A percentile compares a stretch with the other conserved stretches of the same genome.
Evolutionary conservation across 2,329 filamentous ascomycete genomes (phyloP).

Genomic region (Diaporthe citrichinensis): DNA sequence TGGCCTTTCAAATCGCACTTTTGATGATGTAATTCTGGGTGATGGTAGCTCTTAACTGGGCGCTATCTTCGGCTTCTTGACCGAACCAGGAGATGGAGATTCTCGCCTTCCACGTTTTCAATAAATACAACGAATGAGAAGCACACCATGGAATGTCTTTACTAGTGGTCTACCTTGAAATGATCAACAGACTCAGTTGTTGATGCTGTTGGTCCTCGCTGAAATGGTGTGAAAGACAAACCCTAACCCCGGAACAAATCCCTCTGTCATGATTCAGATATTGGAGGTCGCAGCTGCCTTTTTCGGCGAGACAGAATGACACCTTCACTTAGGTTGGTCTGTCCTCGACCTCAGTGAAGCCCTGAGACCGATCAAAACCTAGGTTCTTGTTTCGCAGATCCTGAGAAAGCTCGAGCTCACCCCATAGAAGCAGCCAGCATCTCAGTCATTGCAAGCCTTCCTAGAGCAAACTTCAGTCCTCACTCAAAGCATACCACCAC

Average conservation of each 20-base stretch:
- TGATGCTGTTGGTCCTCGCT: neutral
- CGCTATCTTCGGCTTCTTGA: too few species aligned
- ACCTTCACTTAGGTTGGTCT: neutral
- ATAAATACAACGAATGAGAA: neutral
- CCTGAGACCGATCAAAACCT: neutral
- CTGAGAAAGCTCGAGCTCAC: neutral
- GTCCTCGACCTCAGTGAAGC: neutral
- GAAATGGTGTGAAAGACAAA: neutral
- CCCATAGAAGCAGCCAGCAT: neutral
- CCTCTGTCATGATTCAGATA: neutral
- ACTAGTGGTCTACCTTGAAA: neutral
- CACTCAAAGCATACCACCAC: too few species aligned
- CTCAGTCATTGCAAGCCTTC: neutral
- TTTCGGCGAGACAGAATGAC: slow-evolving; percentile 12
- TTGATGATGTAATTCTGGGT: neutral
- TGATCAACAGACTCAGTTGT: neutral
- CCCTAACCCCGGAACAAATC: slow-evolving; percentile 18
- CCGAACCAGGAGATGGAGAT: too few species aligned
- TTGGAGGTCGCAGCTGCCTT: slow-evolving; percentile 2
- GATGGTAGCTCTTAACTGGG: neutral
- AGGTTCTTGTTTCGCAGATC: neutral
- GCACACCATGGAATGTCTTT: neutral
- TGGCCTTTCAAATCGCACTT: neutral
- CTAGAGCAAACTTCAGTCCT: neutral
- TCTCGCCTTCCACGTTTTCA: too few species aligned